phyloP scores from a whole-genome alignment of 2,329 filamentous ascomycete genomes.

The Rhinocladiella similis region DNA sequence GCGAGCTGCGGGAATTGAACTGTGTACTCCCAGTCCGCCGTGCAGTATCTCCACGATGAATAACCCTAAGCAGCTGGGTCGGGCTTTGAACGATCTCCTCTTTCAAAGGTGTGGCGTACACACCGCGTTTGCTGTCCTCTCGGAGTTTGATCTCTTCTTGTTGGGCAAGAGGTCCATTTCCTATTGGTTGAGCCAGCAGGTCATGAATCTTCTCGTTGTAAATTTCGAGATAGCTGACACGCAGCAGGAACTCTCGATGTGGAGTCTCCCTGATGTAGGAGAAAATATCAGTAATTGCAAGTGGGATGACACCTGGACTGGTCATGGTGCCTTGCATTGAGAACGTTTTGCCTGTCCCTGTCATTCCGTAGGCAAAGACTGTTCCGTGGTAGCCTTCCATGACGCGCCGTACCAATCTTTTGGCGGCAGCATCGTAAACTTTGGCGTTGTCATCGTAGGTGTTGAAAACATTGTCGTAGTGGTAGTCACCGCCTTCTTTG shows the following conservation, averaged over 20 bases:
- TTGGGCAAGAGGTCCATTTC: slow-evolving; percentile 55
- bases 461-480: slow-evolving; percentile 96
- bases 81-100: slow-evolving; percentile 99
- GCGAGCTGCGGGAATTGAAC: slow-evolving; percentile 93
- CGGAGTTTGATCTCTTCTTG: slow-evolving; percentile 94
- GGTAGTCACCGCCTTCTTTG: slow-evolving; percentile 88
- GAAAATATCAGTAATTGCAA: slow-evolving; percentile 98
- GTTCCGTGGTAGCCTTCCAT: slow-evolving; percentile 99
- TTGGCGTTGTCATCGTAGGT: slow-evolving; percentile 90
- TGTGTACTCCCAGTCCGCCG: slow-evolving; percentile 91
- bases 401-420: slow-evolving; percentile 88
- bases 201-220: slow-evolving; percentile 99
- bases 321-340: slow-evolving; percentile 98
- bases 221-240: slow-evolving; percentile 97
- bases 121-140: slow-evolving; percentile 92
- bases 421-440: slow-evolving; percentile 92
- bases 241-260: slow-evolving; percentile 86
- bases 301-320: slow-evolving; percentile 91
- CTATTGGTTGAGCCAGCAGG: slow-evolving; percentile 73
- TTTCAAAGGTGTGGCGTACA: slow-evolving; percentile 93
- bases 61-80: slow-evolving; percentile 90
- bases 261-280: slow-evolving; percentile 98
- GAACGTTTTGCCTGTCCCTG: slow-evolving; percentile 97
- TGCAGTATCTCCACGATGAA: slow-evolving; percentile 89
- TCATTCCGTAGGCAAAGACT: slow-evolving; percentile 95